Evolutionary conservation across 2,329 filamentous ascomycete genomes (phyloP).

Genomic region (Cryphonectria naterciae): DNA sequence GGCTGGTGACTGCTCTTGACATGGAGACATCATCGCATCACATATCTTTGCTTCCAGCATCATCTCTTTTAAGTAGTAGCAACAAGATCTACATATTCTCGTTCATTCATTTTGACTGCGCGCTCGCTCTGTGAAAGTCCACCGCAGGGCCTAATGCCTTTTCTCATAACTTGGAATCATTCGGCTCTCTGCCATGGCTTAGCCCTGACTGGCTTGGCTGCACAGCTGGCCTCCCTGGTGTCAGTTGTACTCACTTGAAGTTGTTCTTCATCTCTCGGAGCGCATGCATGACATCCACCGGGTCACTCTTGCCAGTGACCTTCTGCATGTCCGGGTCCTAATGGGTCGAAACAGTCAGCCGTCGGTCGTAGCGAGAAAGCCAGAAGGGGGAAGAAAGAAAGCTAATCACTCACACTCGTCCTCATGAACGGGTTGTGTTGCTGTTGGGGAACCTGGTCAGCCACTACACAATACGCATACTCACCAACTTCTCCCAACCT

Average conservation of each 20-base stretch:
- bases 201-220: constrained; percentile 14
- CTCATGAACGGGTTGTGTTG: constrained; percentile 97
- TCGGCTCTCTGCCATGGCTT: constrained; percentile 27
- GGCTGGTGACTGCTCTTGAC: constrained; percentile 32
- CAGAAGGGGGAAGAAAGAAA: too few relatives aligned
- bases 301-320: constrained; percentile 78
- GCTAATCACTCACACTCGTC: constrained; percentile 62
- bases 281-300: constrained; percentile 82
- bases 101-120: neutral
- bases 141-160: constrained; percentile 29
- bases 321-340: constrained; percentile 84
- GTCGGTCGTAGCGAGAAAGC: neutral
- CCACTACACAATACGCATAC: constrained; percentile 1
- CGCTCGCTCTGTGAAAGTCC: constrained; percentile 14
- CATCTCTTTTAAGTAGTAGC: neutral
- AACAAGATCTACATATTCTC: neutral
- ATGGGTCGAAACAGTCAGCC: constrained; percentile 25
- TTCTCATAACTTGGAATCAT: constrained; percentile 15
- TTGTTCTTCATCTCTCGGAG: constrained; percentile 91
- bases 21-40: constrained; percentile 41
- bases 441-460: constrained; percentile 45
- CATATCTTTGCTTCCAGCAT: neutral
- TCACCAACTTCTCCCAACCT: neutral
- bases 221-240: constrained; percentile 1
- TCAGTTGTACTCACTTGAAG: constrained; percentile 56